phyloP scores from a whole-genome alignment of 768 basidiomycete genomes.

The Agaricus subrufescens region DNA sequence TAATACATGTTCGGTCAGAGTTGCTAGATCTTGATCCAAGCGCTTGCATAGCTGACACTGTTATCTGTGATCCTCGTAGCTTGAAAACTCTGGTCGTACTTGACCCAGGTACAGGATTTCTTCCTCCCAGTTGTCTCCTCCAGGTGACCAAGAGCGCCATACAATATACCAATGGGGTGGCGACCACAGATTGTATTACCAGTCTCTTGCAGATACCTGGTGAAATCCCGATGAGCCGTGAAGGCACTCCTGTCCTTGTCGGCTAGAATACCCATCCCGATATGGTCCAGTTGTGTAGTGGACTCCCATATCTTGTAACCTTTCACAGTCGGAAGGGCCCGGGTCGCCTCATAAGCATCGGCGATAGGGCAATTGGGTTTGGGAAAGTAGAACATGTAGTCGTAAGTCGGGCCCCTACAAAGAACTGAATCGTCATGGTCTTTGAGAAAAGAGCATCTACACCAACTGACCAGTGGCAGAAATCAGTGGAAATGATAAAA shows the following conservation, averaged over 20 bases:
- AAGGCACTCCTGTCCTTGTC: conserved; percentile 46
- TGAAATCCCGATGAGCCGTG: conserved; percentile 57
- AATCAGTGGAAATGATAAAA: conserved; percentile 91
- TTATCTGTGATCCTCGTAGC: conserved; percentile 68
- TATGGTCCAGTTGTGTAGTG: conserved; percentile 79
- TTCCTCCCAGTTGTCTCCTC: conserved; percentile 34
- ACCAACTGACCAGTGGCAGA: conserved; percentile 86
- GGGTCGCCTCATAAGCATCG: conserved; percentile 47
- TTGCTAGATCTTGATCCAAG: conserved; percentile 58
- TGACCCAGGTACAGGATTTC: conserved; percentile 69
- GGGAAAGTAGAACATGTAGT: conserved; percentile 86
- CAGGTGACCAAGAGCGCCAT: conserved; percentile 67
- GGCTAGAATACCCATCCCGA: conserved; percentile 74
- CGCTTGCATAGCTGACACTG: conserved; percentile 97
- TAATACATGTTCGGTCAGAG: background rate
- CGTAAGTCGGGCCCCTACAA: conserved; percentile 76
- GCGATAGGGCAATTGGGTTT: conserved; percentile 39
- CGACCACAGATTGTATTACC: conserved; percentile 97
- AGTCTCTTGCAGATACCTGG: conserved; percentile 63
- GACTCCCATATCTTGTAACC: conserved; percentile 75
- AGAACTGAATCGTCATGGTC: background rate
- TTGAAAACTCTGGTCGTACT: conserved; percentile 89
- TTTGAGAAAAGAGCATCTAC: background rate
- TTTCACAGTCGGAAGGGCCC: conserved; percentile 31
- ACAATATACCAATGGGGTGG: conserved; percentile 90